phyloP scores from a whole-genome alignment of 1,139 yeast genomes.

The Scheffersomyces insectosa region DNA sequence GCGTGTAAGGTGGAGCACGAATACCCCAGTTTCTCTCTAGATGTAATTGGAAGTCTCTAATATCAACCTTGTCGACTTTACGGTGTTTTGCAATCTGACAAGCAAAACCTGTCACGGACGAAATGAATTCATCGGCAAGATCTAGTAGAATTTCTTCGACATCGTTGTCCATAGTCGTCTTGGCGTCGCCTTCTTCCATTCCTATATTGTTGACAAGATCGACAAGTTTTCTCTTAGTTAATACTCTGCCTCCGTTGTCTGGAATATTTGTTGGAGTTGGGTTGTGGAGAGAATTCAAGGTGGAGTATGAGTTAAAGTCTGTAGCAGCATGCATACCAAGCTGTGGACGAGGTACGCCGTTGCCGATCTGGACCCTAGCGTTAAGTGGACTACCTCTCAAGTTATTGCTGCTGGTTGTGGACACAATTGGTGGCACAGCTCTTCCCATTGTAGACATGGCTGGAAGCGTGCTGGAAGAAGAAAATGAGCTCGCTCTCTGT shows the following conservation, averaged over 20 bases:
- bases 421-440: neutral
- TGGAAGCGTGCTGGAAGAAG: neutral
- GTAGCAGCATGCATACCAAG: neutral
- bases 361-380: conserved; percentile 72
- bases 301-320: neutral
- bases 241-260: conserved; percentile 70
- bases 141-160: conserved; percentile 90
- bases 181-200: conserved; percentile 85
- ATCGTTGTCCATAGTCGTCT: conserved; percentile 88
- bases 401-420: conserved; percentile 55
- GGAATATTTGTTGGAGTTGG: conserved; percentile 36
- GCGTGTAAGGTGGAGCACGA: conserved; percentile 85
- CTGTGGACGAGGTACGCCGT: conserved; percentile 44
- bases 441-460: neutral
- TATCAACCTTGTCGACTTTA: conserved; percentile 82
- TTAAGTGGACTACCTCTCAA: conserved; percentile 67
- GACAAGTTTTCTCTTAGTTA: conserved; percentile 83
- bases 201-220: conserved; percentile 85
- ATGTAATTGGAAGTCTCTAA: conserved; percentile 86
- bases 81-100: conserved; percentile 94
- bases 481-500: neutral
- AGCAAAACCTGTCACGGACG: conserved; percentile 87
- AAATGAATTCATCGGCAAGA: conserved; percentile 92
- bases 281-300: conserved; percentile 15
- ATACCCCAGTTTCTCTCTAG: conserved; percentile 95